phyloP scores from a whole-genome alignment of 2,329 filamentous ascomycete genomes.

The Sphaerulina musiva region DNA sequence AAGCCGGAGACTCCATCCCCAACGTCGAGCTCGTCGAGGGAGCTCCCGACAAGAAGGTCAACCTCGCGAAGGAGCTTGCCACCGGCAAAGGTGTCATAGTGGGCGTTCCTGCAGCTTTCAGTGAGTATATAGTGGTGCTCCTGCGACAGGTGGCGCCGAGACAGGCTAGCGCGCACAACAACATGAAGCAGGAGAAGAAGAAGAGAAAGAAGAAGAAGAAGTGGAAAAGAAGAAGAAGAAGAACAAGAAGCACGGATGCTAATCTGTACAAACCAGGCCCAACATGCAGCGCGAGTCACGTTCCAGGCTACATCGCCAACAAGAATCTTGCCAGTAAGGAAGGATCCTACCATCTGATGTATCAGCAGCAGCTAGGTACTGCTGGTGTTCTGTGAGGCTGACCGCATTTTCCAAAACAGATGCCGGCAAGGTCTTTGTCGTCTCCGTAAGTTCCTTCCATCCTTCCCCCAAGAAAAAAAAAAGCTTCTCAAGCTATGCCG shows the following conservation, averaged over 20 bases:
- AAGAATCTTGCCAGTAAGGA: slow-evolving; percentile 55
- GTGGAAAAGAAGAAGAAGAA: not conserved
- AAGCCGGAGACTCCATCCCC: slow-evolving; percentile 73
- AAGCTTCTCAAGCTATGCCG: not conserved
- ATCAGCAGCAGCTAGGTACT: no score
- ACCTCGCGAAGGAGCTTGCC: slow-evolving; percentile 67
- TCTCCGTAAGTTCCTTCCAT: slow-evolving; percentile 49
- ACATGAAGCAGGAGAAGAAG: not conserved
- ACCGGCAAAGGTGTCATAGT: slow-evolving; percentile 70
- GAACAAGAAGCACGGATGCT: not conserved
- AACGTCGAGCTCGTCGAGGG: slow-evolving; percentile 70
- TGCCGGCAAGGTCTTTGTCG: slow-evolving; percentile 78
- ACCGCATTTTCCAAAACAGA: not conserved
- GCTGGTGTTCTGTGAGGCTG: not conserved
- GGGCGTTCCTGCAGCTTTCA: slow-evolving; percentile 60
- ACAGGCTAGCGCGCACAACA: slow-evolving; percentile 1
- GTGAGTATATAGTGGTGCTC: slow-evolving; percentile 19
- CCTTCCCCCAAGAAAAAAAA: not conserved
- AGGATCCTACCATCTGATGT: no score
- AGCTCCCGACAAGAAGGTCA: slow-evolving; percentile 87
- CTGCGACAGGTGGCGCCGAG: not conserved
- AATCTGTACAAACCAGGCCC: slow-evolving; percentile 39
- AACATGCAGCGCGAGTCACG: slow-evolving; percentile 61
- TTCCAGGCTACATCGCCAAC: slow-evolving; percentile 81
- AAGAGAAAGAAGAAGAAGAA: not conserved